phyloP scores from a whole-genome alignment of 2,329 filamentous ascomycete species.

The Aureobasidium musti region DNA sequence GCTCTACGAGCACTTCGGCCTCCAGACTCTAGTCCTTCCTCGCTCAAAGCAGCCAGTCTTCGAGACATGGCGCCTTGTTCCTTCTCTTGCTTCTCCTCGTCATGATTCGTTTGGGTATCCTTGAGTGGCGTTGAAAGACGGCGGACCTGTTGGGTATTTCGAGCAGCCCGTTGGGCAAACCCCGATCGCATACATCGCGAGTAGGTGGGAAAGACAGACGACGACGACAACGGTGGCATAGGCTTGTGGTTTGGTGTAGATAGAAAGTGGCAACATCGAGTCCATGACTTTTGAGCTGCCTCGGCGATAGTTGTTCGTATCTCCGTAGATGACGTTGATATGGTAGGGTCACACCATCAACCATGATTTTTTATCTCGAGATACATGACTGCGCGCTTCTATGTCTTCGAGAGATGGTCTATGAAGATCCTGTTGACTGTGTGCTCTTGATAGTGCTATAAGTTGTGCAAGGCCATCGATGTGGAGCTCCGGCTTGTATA shows the following conservation, averaged over 20 bases:
- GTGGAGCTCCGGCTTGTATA: background rate
- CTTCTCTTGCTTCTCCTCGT: slow-evolving; percentile 34
- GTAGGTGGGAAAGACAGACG: slow-evolving; percentile 39
- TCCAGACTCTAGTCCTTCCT: slow-evolving; percentile 58
- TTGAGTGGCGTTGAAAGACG: slow-evolving; percentile 31
- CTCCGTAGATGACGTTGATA: background rate
- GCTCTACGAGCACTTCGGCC: slow-evolving; percentile 58
- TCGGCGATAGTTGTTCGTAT: background rate
- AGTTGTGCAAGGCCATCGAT: background rate
- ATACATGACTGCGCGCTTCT: background rate
- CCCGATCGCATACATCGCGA: slow-evolving; percentile 46
- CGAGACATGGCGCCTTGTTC: slow-evolving; percentile 60
- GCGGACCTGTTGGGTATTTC: background rate
- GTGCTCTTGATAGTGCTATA: background rate
- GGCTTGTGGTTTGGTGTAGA: slow-evolving; percentile 32
- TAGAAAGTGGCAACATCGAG: slow-evolving; percentile 14
- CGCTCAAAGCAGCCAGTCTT: slow-evolving; percentile 61
- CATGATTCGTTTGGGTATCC: slow-evolving; percentile 22
- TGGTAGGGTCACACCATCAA: background rate
- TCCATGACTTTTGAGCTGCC: background rate
- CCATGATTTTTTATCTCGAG: background rate
- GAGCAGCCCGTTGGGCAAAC: slow-evolving; percentile 29
- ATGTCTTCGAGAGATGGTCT: no score
- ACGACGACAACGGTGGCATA: slow-evolving; percentile 32
- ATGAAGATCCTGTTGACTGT: background rate